Percentiles rank a stretch among this genome's conserved stretches.
Evolutionary conservation across 805 yeast genomes (phyloP).

Genomic region (Kodamaea jinghongensis): DNA sequence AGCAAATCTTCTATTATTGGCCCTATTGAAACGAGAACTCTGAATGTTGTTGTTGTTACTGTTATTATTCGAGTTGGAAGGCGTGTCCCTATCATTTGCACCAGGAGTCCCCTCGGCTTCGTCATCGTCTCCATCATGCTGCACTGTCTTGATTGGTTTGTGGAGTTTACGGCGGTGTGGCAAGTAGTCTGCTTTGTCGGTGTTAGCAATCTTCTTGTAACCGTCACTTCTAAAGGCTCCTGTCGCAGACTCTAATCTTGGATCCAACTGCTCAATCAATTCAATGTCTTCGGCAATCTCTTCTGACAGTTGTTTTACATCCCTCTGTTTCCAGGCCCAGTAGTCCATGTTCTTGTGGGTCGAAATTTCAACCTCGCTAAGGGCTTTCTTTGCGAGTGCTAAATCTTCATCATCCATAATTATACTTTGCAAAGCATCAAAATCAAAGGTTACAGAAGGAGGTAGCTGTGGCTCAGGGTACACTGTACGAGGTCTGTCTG

Average conservation of each 20-base stretch:
- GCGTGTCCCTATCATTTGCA: conserved; percentile 11
- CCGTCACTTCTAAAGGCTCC: conserved; percentile 76
- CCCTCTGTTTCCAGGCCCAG: conserved; percentile 66
- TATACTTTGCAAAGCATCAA: conserved; percentile 49
- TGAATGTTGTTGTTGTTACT: conserved; percentile 38
- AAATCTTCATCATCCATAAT: conserved; percentile 78
- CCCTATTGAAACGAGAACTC: conserved; percentile 83
- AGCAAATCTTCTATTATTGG: conserved; percentile 81
- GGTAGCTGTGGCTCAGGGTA: conserved; percentile 41
- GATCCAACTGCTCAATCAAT: conserved; percentile 24
- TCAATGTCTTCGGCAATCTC: conserved; percentile 25
- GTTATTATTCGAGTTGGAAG: conserved; percentile 15
- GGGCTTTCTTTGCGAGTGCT: conserved; percentile 45
- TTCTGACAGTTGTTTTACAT: conserved; percentile 25
- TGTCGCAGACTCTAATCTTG: conserved; percentile 39
- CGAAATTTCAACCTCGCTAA: conserved; percentile 19
- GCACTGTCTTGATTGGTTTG: conserved; percentile 72
- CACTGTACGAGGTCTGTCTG: conserved; percentile 54
- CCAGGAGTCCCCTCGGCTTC: conserved; percentile 10
- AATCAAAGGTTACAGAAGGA: conserved; percentile 29
- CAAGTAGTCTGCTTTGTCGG: conserved; percentile 67
- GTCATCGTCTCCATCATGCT: conserved; percentile 54
- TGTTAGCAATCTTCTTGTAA: conserved; percentile 67
- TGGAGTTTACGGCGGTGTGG: conserved; percentile 76
- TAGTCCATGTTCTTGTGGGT: conserved; percentile 42